Base-by-base conservation (phyloP, 371 early-diverging fungal species). In the Circinella umbellata region DNA sequence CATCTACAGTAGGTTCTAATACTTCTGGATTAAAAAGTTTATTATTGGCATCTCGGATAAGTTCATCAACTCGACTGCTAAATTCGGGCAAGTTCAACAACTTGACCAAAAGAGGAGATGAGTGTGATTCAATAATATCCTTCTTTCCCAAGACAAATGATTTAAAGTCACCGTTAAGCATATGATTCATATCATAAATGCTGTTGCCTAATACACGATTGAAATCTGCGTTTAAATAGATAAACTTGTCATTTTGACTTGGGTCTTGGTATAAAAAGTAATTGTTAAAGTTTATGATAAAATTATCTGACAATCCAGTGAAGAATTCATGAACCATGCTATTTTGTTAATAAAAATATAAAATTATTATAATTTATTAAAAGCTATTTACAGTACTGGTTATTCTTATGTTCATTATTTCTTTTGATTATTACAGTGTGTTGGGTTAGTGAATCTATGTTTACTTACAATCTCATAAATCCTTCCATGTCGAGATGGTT, bases 281-380 rank as follows among this genome's bases (percentile, higher is more conserved):
- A 42, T 75, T 75, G 70, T 75, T 71, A 36, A 20, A 36, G 57
- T 75, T 72, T 14, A 49, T 42, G 10, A 66, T 49, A 27, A 72
- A 75, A 27, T 64, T 64, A 36, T 75, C 76, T 17, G 48, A 48
- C 18, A 66, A 48, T 1, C 76, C 76, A 17, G 42, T 49, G n/a
- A 69, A 35, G 39, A 75, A 67, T 39, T 75, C 76, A 4, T 69
- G n/a, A 0, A 72, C 76, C 76, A 75, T 65, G 46, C 76, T 75
- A 64, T 27, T 27, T 27, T 27, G 27, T 27, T 54, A 54, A 54
- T 0, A 54, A 54, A 9, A 35, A 51, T 4, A 51, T n/a, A 64
- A 55, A 59, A 57, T 39, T 20, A 5, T 27, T 57, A 14, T 34
- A 34, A 10, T 34, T 57, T n/a, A n/a, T 1, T 34, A 34, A n/a